Evolutionary conservation across 2,329 filamentous ascomycete species (phyloP), one percentile per base, ranked within the genome.

Genomic region (Reticulascus tulasneorum): DNA sequence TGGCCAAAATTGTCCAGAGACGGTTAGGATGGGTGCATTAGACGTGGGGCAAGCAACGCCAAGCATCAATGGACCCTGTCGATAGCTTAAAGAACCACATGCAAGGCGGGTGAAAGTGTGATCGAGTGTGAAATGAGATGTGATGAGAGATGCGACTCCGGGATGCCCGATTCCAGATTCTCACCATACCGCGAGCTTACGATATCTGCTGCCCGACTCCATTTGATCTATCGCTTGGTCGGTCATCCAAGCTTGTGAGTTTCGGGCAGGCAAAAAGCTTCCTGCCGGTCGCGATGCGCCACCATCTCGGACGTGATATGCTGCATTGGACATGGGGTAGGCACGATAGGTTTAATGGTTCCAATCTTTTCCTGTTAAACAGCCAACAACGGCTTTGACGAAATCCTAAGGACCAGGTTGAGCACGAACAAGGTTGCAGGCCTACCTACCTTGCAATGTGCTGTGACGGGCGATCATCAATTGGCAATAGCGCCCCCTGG

Each of bases 1-100:
- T n/a, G n/a, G n/a, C n/a, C n/a, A n/a, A n/a, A n/a, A n/a, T n/a
- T n/a, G n/a, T n/a, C n/a, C n/a, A n/a, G n/a, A n/a, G n/a, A n/a
- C n/a, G n/a, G n/a, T n/a, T n/a, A n/a, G n/a, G n/a, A n/a, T n/a
- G n/a, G n/a, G n/a, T n/a, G 32, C 40, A 42, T 32, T 33, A 40
- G 28, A 20, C 37, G 32, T 42, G 32, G 29, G 40, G 37, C 37
- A 30, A 37, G 32, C 40, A 19, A 22, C 37, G 37, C 40, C 40
- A 40, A 42, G 40, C 28, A 42, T 42, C 22, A 37, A 40, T 24
- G 40, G 32, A 17, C 29, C 37, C 37, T 22, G 29, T 28, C 20
- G 11, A 17, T 19, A 31, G 30, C 24, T 25, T 21, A 13, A 17
- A 12, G 28, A 28, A 31, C 21, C 11, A 19, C 21, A 23, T 18